Percentiles rank a stretch among this genome's conserved stretches.
Evolutionary conservation across 2,329 filamentous ascomycete genomes (phyloP).

Genomic region (Plenodomus lindquistii): DNA sequence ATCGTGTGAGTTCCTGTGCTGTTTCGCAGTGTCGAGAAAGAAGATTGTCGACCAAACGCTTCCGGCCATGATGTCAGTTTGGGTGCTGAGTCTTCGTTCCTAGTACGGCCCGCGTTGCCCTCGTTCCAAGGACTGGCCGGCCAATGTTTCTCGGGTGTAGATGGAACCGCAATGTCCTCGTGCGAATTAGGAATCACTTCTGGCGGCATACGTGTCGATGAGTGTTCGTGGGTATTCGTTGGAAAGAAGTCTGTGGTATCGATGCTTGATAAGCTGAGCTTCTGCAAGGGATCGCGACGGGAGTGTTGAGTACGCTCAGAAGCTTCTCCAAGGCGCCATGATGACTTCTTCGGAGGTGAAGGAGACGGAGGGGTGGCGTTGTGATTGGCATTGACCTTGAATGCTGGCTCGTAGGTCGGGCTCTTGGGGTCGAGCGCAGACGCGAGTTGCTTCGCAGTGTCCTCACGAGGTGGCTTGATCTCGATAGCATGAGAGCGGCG

Average conservation of each 20-base stretch:
- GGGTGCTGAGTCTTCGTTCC: conserved; percentile 20
- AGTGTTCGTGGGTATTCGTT: conserved; percentile 46
- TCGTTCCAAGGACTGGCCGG: conserved; percentile 43
- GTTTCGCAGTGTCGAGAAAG: conserved; percentile 21
- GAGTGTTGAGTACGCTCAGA: conserved; percentile 16
- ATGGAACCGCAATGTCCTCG: conserved; percentile 25
- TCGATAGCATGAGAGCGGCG: conserved; percentile 47
- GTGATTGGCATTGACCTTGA: conserved; percentile 15
- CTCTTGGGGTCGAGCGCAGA: conserved; percentile 46
- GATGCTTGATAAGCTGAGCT: conserved; percentile 45
- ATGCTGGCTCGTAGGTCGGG: conserved; percentile 44
- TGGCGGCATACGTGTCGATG: conserved; percentile 40
- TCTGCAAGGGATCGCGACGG: conserved; percentile 28
- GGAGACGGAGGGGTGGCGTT: conserved; percentile 33
- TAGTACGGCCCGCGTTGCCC: conserved; percentile 22
- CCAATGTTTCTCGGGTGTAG: conserved; percentile 44
- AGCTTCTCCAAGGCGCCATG: conserved; percentile 30
- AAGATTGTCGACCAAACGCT: conserved; percentile 31
- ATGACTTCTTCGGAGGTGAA: conserved; percentile 37
- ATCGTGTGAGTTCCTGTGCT: conserved; percentile 7
- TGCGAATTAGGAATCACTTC: conserved; percentile 12
- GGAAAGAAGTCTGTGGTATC: conserved; percentile 49
- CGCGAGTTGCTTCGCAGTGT: conserved; percentile 24
- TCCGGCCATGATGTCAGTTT: conserved; percentile 40
- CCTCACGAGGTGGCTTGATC: conserved; percentile 45